Evolutionary conservation across 768 basidiomycete species (phyloP).

Genomic region (Phylloporus sp.): DNA sequence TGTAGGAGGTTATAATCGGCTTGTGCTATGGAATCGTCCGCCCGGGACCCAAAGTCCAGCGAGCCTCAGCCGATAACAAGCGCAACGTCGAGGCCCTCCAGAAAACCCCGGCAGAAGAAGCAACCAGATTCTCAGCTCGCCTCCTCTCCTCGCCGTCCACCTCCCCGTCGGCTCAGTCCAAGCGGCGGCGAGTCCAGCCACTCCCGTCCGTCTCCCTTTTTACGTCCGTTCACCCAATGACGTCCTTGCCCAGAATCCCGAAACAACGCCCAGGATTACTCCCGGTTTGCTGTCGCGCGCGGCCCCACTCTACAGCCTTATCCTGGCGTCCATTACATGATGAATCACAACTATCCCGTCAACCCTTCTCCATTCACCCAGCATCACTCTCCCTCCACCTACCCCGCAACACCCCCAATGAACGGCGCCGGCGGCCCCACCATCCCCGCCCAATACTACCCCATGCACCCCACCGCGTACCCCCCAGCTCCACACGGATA

Average conservation of each 20-base stretch:
- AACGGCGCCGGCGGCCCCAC: slow-evolving; percentile 39
- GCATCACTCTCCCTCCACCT: slow-evolving; percentile 36
- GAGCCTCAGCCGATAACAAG: slow-evolving; percentile 39
- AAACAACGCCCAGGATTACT: slow-evolving; percentile 21
- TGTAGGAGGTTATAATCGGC: slow-evolving; percentile 21
- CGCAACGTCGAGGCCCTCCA: slow-evolving; percentile 35
- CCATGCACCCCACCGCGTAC: slow-evolving; percentile 53
- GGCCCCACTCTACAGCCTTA: slow-evolving; percentile 47
- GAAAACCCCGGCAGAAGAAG: slow-evolving; percentile 53
- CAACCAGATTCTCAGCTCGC: slow-evolving; percentile 29
- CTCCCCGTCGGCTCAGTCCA: slow-evolving; percentile 27
- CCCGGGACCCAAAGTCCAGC: slow-evolving; percentile 40
- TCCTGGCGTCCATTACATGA: slow-evolving; percentile 51
- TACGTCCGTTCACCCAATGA: slow-evolving; percentile 6
- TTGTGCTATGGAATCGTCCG: slow-evolving; percentile 44
- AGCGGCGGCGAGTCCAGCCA: slow-evolving; percentile 16
- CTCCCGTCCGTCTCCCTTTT: slow-evolving; percentile 16
- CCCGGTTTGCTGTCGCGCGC: slow-evolving; percentile 36
- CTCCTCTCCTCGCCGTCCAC: slow-evolving; percentile 23
- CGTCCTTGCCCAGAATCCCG: slow-evolving; percentile 13
- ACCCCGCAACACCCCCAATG: slow-evolving; percentile 28
- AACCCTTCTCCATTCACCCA: slow-evolving; percentile 50
- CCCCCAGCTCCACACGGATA: slow-evolving; percentile 36
- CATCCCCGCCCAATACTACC: slow-evolving; percentile 48
- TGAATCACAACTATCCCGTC: slow-evolving; percentile 67